Evolutionary conservation across 768 basidiomycete genomes (phyloP), one percentile per base, ranked within the genome.

Genomic region (Leccinum variicolor): DNA sequence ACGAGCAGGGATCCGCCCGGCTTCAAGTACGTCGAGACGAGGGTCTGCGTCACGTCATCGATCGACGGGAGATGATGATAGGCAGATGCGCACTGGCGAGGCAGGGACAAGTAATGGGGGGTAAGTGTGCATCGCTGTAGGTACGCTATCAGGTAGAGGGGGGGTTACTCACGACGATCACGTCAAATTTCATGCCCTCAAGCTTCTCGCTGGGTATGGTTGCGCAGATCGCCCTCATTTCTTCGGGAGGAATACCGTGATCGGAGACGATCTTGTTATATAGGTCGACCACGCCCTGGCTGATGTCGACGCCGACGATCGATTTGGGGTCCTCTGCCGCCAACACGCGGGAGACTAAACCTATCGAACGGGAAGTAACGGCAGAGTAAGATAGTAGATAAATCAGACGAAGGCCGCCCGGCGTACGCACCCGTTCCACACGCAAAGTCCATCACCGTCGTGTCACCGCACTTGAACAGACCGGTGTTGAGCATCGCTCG

Each of bases 271-370:
- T 74, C 52, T 71, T 64, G 69, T 89, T 90, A 75, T 82, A 92
- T 15, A 76, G 70, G 54, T 89, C 84, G 9, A 92, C 86, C 76
- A 85, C 81, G 1, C 72, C 80, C 60, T 85, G 83, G 71, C 85
- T 90, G 66, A 91, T 87, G 66, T 92, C 91, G 15, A 89, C 83
- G 10, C 89, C 90, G 15, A 90, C 71, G 59, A 92, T 80, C 29
- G 76, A 76, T 66, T 83, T 86, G 48, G 80, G 80, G 61, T 87
- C 74, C 2, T 83, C 76, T 0, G 81, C 81, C 0, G 82, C 83
- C 23, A 92, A 77, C 45, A 80, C 78, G 60, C 82, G 78, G 2
- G 89, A 85, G 15, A 90, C 69, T 21, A 84, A 69, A 15, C 90
- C 90, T 91, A 31, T 23, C 41, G 1, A 17, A 29, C 31, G 26